These are phyloP conservation scores for Parascedosporium putredinis DNA, from an alignment of 2,329 filamentous ascomycete species.

Conservation along the genomic window DNA sequence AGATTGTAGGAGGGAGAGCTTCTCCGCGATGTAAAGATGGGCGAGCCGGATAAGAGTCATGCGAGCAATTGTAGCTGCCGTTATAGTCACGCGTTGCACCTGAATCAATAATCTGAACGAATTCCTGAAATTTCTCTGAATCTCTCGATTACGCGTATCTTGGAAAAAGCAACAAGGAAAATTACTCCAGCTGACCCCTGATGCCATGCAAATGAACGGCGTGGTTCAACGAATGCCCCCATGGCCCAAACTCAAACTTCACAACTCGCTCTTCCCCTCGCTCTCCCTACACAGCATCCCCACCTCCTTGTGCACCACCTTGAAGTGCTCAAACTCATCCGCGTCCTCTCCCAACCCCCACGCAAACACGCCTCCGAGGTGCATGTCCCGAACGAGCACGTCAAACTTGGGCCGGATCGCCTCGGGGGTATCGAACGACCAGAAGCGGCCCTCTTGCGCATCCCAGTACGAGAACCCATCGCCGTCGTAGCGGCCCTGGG, in stretches of 20 bases:
- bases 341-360: slow-evolving; percentile 65
- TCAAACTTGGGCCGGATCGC: slow-evolving; percentile 53
- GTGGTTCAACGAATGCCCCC: no score
- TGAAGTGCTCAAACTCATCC: slow-evolving; percentile 29
- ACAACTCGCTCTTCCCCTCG: background rate
- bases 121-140: no score
- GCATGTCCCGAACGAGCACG: slow-evolving; percentile 42
- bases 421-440: slow-evolving; percentile 60
- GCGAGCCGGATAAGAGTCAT: no score
- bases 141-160: no score
- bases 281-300: background rate
- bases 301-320: slow-evolving; percentile 15
- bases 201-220: no score
- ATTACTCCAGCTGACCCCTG: background rate
- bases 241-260: no score
- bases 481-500: slow-evolving; percentile 44
- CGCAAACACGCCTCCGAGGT: slow-evolving; percentile 61
- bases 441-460: slow-evolving; percentile 47
- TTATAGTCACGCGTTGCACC: no score
- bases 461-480: slow-evolving; percentile 66
- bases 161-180: no score
- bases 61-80: no score
- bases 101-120: no score
- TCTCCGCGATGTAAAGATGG: no score
- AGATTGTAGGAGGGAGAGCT: no score